phyloP scores from a whole-genome alignment of 2,329 filamentous ascomycete genomes.

The Fusarium napiforme region DNA sequence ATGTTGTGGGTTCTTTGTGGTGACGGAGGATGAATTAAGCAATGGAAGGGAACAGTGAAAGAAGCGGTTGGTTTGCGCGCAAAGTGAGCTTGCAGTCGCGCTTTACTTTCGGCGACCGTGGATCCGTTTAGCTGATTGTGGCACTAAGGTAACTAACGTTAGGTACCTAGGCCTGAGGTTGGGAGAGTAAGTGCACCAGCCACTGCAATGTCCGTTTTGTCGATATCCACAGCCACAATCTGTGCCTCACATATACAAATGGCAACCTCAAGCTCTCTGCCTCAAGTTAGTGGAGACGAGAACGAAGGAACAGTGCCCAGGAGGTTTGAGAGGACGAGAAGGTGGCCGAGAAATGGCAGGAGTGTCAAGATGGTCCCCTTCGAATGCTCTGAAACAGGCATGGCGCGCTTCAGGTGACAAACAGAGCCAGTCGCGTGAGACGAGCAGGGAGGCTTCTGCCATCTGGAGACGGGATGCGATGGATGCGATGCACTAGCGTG shows the following conservation, averaged over 20 bases:
- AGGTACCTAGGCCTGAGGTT: constrained; percentile 9
- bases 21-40: neutral
- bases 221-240: neutral
- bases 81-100: constrained; percentile 20
- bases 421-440: constrained; percentile 31
- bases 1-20: constrained; percentile 47
- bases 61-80: constrained; percentile 21
- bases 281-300: constrained; percentile 24
- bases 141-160: neutral
- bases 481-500: constrained; percentile 24
- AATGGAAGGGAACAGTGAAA: neutral
- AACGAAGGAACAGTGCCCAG: constrained; percentile 28
- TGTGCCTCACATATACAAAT: constrained; percentile 3
- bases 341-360: constrained; percentile 4
- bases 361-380: constrained; percentile 5
- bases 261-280: constrained; percentile 3
- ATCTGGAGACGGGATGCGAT: constrained; percentile 1
- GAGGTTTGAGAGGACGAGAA: constrained; percentile 6
- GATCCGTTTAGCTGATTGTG: constrained; percentile 17
- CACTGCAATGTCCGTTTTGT: neutral
- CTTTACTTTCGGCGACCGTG: neutral
- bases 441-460: constrained; percentile 18
- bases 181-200: neutral
- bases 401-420: constrained; percentile 44
- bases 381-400: constrained; percentile 18